Conservation (phyloP, 148 eudicot genomes). For the Simmondsia chinensis region DNA sequence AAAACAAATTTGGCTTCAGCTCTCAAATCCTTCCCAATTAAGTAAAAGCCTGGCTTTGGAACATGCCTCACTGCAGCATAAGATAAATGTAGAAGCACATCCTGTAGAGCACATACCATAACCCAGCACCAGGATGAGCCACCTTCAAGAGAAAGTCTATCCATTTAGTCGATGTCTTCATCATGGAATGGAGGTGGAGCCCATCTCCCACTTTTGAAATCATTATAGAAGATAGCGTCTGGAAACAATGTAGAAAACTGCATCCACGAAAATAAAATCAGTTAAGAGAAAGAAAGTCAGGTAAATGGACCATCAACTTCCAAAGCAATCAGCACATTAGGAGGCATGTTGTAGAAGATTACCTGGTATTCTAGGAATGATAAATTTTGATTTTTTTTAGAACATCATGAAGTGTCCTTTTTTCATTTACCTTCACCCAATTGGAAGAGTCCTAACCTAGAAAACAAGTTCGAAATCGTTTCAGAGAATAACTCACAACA, state of each 20-base stretch:
- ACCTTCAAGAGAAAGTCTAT: not conserved
- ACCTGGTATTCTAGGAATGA: constrained; percentile 93
- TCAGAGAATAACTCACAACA: no score
- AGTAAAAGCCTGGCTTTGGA: no score
- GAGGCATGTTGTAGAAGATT: not conserved
- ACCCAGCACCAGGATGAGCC: no score
- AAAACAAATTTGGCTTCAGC: no score
- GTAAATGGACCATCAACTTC: not conserved
- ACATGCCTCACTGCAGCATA: no score
- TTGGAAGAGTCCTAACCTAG: constrained; percentile 43
- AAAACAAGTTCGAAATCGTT: constrained; percentile 3
- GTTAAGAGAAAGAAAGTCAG: not conserved
- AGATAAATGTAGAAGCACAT: no score
- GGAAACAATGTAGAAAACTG: constrained; percentile 81
- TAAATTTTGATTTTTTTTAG: constrained; percentile 46
- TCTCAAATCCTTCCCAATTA: no score
- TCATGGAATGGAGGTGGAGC: constrained; percentile 25
- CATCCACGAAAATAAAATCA: constrained; percentile 11
- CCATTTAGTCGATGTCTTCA: constrained; percentile 9
- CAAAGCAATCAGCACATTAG: not conserved
- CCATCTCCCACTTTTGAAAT: constrained; percentile 82
- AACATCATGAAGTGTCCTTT: constrained; percentile 59
- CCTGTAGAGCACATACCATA: no score
- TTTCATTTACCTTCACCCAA: constrained; percentile 72
- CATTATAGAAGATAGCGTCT: constrained; percentile 52